phyloP scores from a whole-genome alignment of 768 basidiomycete genomes.

The Pisolithus orientalis region DNA sequence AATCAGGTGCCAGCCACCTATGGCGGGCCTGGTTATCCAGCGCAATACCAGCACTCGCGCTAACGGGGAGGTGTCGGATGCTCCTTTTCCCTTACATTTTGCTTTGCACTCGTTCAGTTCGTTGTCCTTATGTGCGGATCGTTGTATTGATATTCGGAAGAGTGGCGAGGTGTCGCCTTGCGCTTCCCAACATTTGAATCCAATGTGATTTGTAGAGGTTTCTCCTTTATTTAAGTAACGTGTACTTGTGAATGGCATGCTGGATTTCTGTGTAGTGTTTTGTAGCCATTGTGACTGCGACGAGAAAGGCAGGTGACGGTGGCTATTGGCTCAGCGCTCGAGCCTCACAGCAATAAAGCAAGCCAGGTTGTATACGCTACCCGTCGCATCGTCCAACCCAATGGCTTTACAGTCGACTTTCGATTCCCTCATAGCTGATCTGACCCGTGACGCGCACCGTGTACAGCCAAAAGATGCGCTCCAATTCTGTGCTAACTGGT shows the following conservation, averaged over 20 bases:
- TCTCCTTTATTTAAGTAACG: not conserved
- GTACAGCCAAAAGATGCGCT: conserved; percentile 87
- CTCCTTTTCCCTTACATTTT: not conserved
- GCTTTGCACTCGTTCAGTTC: not conserved
- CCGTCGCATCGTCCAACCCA: conserved; percentile 4
- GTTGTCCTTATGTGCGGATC: not conserved
- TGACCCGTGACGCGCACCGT: conserved; percentile 79
- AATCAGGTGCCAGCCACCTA: conserved; percentile 20
- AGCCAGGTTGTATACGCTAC: not conserved
- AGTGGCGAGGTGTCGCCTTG: not conserved
- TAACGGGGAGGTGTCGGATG: conserved; percentile 6
- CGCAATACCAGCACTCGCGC: conserved; percentile 28
- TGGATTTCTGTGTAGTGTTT: not conserved
- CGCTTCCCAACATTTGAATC: not conserved
- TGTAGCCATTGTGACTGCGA: too few species aligned
- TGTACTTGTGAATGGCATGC: not conserved
- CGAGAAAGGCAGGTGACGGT: too few species aligned
- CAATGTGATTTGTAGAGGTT: not conserved
- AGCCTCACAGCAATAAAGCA: too few species aligned
- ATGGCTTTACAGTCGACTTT: conserved; percentile 53
- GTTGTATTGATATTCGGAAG: not conserved
- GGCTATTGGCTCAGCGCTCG: too few species aligned
- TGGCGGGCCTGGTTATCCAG: conserved; percentile 20
- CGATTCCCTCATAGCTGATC: conserved; percentile 73
- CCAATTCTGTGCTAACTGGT: conserved; percentile 94